A percentile compares a stretch with the other conserved stretches of the same genome.
These are phyloP conservation scores for Aureobasidium leucospermi DNA, from an alignment of 2,329 filamentous ascomycete genomes.

Conservation along the genomic window DNA sequence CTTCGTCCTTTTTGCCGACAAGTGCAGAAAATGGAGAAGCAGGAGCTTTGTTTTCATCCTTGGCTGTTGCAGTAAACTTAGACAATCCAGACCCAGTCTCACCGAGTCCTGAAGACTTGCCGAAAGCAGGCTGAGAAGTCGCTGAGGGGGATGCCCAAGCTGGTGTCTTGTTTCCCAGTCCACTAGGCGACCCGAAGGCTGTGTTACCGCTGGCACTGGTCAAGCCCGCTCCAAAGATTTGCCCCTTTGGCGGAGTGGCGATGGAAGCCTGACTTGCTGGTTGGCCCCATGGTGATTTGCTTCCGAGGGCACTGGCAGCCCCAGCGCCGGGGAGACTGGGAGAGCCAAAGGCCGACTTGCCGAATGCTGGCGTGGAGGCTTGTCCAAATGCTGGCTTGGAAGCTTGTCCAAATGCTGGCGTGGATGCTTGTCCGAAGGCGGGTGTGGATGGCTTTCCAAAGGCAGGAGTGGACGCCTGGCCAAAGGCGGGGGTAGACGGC, in stretches of 20 bases:
- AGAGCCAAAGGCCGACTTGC: constrained; percentile 11
- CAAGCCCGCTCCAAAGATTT: constrained; percentile 21
- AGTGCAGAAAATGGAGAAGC: constrained; percentile 15
- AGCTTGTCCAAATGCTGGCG: constrained; percentile 9
- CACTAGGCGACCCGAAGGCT: constrained; percentile 19
- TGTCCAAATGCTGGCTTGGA: background rate
- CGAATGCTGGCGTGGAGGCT: background rate
- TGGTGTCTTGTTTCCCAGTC: constrained; percentile 17
- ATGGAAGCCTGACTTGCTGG: constrained; percentile 14
- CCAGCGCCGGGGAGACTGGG: constrained; percentile 20
- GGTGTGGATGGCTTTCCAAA: constrained; percentile 14
- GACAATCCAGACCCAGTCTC: constrained; percentile 17
- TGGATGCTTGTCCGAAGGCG: constrained; percentile 7
- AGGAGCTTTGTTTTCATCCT: constrained; percentile 24
- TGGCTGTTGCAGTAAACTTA: constrained; percentile 25
- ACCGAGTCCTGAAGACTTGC: constrained; percentile 22
- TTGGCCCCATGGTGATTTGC: constrained; percentile 24
- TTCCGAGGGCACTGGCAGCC: constrained; percentile 21
- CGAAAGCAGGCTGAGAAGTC: constrained; percentile 18
- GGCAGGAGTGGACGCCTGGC: background rate
- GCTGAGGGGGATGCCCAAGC: constrained; percentile 16
- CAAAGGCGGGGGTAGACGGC: constrained; percentile 14
- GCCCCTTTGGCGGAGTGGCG: constrained; percentile 10
- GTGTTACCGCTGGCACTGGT: constrained; percentile 12
- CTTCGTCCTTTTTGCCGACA: background rate